Base-by-base conservation (phyloP, 2,329 filamentous ascomycete genomes). In the Arthrobotrys conoides region DNA sequence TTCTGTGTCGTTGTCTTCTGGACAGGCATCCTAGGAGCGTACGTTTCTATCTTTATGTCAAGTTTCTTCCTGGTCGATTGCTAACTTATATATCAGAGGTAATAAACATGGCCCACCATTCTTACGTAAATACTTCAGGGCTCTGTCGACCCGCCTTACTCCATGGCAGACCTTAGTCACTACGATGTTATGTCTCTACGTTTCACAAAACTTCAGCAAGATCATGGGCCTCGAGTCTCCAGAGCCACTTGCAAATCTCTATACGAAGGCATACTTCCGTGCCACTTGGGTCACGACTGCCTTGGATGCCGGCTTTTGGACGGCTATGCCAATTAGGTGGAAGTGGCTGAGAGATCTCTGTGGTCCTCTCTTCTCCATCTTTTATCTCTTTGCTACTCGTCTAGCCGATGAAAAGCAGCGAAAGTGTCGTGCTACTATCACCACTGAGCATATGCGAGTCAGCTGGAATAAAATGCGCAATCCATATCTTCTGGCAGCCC, bases 251-350 rank as follows among this genome's bases (percentile, higher is more conserved):
- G 92, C 94, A 33, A 97, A 97, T 83, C 91, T 98, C 84, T 99
- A 99, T 86, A 93, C 93, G 69, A 88, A 93, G 65, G 91, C 92
- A 30, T 99, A 96, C 86, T 99, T 97, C 84, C 91, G 96, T 61
- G 96, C 96, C 70, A 99, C 96, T 83, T 99, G 96, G 96, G 90
- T 98, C 16, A 91, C 96, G 67, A 99, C 96, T 0, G 96, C 94
- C 0, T 86, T 99, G 78, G 96, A 99, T 82, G 96, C 96, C 5
- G 96, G 96, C 0, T 99, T 97, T 84, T 99, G 96, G 96, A 97
- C 94, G 0, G 96, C 96, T 38, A 99, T 99, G 96, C 91, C 90
- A 82, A 94, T 99, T 80, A 89, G 89, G 71, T 87, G 87, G 59
- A 94, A 92, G 82, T 94, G 92, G 90, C 81, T 97, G 49, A 88